Evolutionary conservation across 352 stramenopile species (phyloP).

Genomic region (Phytophthora constricta): DNA sequence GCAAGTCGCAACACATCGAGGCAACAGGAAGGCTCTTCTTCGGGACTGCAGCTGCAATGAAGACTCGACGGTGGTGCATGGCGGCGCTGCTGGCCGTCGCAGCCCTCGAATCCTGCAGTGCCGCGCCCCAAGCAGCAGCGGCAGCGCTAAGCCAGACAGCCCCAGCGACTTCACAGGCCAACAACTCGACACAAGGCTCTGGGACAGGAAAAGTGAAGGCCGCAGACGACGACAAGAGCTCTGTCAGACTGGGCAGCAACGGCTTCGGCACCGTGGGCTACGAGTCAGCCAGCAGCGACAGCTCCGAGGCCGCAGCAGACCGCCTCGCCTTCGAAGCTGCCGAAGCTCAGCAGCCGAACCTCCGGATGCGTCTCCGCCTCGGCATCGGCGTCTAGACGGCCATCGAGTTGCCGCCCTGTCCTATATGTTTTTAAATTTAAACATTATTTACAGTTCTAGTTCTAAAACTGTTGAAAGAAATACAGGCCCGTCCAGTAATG

Average conservation of each 20-base stretch:
- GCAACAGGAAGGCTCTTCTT: not conserved
- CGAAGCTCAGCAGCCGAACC: constrained; percentile 31
- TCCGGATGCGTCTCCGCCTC: constrained; percentile 37
- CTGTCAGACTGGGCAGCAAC: constrained; percentile 34
- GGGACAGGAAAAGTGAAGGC: constrained; percentile 22
- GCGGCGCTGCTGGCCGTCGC: constrained; percentile 6
- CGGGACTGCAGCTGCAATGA: constrained; percentile 11
- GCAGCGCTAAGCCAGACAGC: not conserved
- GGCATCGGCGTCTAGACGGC: constrained; percentile 21
- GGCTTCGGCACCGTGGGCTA: constrained; percentile 46
- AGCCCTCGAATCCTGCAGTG: not conserved
- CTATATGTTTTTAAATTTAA: too few relatives aligned
- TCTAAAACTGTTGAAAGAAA: too few relatives aligned
- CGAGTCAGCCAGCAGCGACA: constrained; percentile 19
- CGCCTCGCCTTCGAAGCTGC: constrained; percentile 30
- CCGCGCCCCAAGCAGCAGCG: not conserved
- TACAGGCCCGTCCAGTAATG: too few relatives aligned
- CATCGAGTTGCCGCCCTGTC: too few relatives aligned
- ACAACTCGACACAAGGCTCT: constrained; percentile 2
- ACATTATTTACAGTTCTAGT: not conserved
- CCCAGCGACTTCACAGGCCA: not conserved
- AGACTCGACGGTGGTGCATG: constrained; percentile 10
- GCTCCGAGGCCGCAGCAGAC: constrained; percentile 19
- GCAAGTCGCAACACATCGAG: not conserved
- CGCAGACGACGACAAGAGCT: not conserved